Conservation (phyloP, 2,329 filamentous ascomycete species). For the Dryadomyces sulphureus region DNA sequence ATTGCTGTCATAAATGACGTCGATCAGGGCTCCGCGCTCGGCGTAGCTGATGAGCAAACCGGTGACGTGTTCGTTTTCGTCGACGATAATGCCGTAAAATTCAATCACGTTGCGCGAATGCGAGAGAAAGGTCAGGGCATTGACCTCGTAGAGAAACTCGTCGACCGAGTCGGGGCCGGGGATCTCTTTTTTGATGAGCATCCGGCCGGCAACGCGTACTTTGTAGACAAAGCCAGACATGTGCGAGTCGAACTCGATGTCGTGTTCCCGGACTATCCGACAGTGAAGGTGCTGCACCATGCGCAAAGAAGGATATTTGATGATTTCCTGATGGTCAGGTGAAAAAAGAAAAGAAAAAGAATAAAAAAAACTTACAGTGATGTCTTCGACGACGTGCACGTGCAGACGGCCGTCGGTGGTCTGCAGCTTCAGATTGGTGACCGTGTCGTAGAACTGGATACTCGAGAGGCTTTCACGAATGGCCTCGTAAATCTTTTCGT, state of each 20-base stretch:
- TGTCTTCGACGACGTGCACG: constrained; percentile 94
- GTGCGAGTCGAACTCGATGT: constrained; percentile 77
- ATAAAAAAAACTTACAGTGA: constrained; percentile 43
- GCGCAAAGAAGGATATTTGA: constrained; percentile 62
- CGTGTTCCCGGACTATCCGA: constrained; percentile 51
- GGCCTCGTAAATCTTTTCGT: constrained; percentile 80
- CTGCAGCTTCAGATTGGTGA: constrained; percentile 89
- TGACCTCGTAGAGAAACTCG: constrained; percentile 95
- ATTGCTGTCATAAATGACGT: constrained; percentile 71
- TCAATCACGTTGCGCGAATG: constrained; percentile 65
- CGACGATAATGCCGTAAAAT: constrained; percentile 77
- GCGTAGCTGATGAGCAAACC: constrained; percentile 83
- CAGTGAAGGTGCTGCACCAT: constrained; percentile 62
- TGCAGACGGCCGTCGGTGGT: constrained; percentile 79
- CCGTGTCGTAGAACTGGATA: constrained; percentile 90
- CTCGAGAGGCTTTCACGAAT: constrained; percentile 85
- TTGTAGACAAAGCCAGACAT: constrained; percentile 97
- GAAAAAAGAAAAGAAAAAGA: neutral
- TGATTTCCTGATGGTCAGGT: constrained; percentile 51
- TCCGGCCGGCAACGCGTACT: constrained; percentile 51
- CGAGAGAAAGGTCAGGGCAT: constrained; percentile 68
- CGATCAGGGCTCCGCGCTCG: constrained; percentile 73
- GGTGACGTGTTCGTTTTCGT: constrained; percentile 66
- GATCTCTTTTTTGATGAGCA: constrained; percentile 94
- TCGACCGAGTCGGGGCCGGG: constrained; percentile 90